Conservation (phyloP, 2,329 filamentous ascomycete genomes). For the Curvularia verruculosa region DNA sequence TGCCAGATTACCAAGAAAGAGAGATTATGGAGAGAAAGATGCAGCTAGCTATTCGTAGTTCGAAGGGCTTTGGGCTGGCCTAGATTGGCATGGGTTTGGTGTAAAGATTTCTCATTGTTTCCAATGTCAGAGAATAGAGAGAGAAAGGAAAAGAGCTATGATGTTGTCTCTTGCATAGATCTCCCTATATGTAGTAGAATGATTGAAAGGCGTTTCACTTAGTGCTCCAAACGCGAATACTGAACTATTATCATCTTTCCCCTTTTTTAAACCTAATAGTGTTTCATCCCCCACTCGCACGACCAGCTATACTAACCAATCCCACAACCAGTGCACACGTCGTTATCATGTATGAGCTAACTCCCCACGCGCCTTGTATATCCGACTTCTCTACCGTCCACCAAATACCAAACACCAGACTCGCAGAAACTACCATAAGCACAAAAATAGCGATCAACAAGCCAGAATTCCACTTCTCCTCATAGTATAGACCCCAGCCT, state of each 20-base stretch:
- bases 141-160: no score
- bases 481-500: not conserved
- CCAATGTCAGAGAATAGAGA: not conserved
- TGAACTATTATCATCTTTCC: no score
- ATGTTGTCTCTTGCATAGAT: not conserved
- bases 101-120: no score
- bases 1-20: conserved; percentile 79
- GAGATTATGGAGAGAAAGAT: conserved; percentile 76
- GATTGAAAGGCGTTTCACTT: not conserved
- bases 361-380: not conserved
- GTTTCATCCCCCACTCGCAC: not conserved
- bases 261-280: no score
- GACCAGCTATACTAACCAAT: not conserved
- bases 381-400: not conserved
- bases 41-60: conserved; percentile 84
- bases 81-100: conserved; percentile 11
- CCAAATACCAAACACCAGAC: not conserved
- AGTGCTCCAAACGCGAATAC: no score
- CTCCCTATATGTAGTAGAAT: not conserved
- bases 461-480: not conserved
- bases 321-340: not conserved
- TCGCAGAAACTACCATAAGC: not conserved
- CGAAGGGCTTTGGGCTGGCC: conserved; percentile 76
- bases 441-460: not conserved
- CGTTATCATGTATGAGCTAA: not conserved